These are phyloP conservation scores for Lactuca sativa DNA, from an alignment of 129 eudicot species.

Conservation along the genomic window DNA sequence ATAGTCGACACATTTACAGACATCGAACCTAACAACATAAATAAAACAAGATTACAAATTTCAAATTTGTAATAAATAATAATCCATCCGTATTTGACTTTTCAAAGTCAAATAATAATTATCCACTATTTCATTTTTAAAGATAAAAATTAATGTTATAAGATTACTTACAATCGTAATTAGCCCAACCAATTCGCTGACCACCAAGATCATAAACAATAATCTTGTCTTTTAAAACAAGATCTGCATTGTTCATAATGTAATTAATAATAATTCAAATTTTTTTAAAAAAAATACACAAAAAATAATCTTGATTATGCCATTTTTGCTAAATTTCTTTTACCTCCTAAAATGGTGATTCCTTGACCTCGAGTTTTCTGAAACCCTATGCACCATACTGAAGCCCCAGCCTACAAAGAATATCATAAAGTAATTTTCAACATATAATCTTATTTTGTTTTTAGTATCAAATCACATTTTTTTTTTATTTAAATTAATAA, in stretches of 20 bases:
- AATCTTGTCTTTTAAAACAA: conserved; percentile 80
- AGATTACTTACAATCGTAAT: conserved; percentile 89
- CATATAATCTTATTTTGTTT: not conserved
- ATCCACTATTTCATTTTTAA: too few species aligned
- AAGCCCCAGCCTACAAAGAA: conserved; percentile 72
- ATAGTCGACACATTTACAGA: conserved; percentile 83
- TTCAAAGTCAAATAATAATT: not conserved
- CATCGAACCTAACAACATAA: conserved; percentile 49
- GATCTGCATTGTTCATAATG: conserved; percentile 50
- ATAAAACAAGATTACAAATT: not conserved
- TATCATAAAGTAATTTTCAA: not conserved
- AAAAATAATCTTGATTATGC: not conserved
- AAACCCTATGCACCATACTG: conserved; percentile 91
- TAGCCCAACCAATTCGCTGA: conserved; percentile 91
- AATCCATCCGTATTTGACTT: not conserved
- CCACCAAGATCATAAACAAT: conserved; percentile 91
- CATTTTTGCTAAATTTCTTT: not conserved
- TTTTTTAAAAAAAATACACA: not conserved
- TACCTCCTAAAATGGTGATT: conserved; percentile 94
- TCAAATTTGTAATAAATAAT: not conserved
- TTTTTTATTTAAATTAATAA: too few species aligned
- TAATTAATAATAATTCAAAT: not conserved
- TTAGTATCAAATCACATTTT: too few species aligned
- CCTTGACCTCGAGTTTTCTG: conserved; percentile 80
- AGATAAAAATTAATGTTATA: not conserved